Evolutionary conservation across 2,329 filamentous ascomycete genomes (phyloP), one percentile per base, ranked within the genome.

Genomic region (Cladosporium sp.): DNA sequence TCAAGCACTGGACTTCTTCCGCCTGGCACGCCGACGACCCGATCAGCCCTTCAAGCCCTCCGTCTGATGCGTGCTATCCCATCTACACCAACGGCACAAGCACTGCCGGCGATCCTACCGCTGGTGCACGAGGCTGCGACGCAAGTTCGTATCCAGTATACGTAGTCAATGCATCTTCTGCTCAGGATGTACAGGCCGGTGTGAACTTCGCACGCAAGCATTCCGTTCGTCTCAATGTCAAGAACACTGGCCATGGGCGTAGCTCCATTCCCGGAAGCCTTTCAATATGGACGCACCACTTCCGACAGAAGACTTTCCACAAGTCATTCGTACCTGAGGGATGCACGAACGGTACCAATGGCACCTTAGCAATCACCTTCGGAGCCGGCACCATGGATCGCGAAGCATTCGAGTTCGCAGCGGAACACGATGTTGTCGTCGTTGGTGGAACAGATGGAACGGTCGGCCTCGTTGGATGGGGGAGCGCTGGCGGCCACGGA

Each of bases 171-270:
- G 75, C 77, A 14, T 75, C 71, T 65, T 72, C 68, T 11, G 73
- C 74, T 2, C 71, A 71, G 11, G 74, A 80, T 59, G 74, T 76
- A 54, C 77, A 76, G 68, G 73, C 78, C 21, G 80, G 76, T 5
- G 68, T 81, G 12, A 68, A 71, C 5, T 82, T 81, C 65, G 79
- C 78, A 8, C 66, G 66, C 58, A 65, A 67, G 59, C 68, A 78
- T 26, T 79, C 80, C 52, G 73, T 83, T 44, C 77, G 81, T 2
- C 72, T 83, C 2, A 74, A 79, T 34, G 80, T 88, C 66, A 81
- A 83, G 67, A 86, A 87, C 70, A 87, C 85, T 0, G 85, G 85
- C 1, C 85, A 87, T 71, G 80, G 82, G 4, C 77, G 68, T 5
- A 62, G 36, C 68, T 73, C 44, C 71, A 76, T 30, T 61, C 72